Evolutionary conservation across 768 basidiomycete species (phyloP).

Genomic region (Tubosaeta brunneosetosa): DNA sequence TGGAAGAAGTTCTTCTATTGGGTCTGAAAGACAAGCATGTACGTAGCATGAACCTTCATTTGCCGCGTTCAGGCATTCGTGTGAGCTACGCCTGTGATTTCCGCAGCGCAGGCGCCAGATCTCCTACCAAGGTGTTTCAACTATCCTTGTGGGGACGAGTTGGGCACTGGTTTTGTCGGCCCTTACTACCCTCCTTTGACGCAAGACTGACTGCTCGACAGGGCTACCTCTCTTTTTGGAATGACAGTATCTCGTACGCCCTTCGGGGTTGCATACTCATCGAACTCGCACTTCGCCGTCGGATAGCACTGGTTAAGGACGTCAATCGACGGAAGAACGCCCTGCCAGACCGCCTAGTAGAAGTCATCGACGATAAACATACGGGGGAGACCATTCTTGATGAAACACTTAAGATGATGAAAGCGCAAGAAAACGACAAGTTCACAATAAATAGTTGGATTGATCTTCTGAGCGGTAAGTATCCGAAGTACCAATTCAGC

Average conservation of each 20-base stretch:
- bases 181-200: background rate
- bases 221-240: constrained; percentile 99
- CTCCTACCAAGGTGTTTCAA: background rate
- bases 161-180: constrained; percentile 21
- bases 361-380: constrained; percentile 87
- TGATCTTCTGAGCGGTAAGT: constrained; percentile 82
- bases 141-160: constrained; percentile 1
- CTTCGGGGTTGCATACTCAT: constrained; percentile 97
- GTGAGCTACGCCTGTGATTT: constrained; percentile 6
- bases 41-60: constrained; percentile 19
- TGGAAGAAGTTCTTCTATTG: constrained; percentile 94
- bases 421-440: constrained; percentile 50
- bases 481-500: background rate
- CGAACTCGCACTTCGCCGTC: constrained; percentile 90
- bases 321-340: constrained; percentile 66
- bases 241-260: constrained; percentile 99
- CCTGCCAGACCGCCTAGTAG: constrained; percentile 78
- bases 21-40: constrained; percentile 98
- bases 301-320: constrained; percentile 89
- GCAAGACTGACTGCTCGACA: constrained; percentile 25
- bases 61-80: constrained; percentile 4
- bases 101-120: constrained; percentile 18
- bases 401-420: constrained; percentile 96
- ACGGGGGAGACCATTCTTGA: constrained; percentile 97
- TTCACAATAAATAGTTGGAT: constrained; percentile 89